phyloP scores from a whole-genome alignment of 495 filamentous ascomycete genomes.

The Ramalina peruviana region DNA sequence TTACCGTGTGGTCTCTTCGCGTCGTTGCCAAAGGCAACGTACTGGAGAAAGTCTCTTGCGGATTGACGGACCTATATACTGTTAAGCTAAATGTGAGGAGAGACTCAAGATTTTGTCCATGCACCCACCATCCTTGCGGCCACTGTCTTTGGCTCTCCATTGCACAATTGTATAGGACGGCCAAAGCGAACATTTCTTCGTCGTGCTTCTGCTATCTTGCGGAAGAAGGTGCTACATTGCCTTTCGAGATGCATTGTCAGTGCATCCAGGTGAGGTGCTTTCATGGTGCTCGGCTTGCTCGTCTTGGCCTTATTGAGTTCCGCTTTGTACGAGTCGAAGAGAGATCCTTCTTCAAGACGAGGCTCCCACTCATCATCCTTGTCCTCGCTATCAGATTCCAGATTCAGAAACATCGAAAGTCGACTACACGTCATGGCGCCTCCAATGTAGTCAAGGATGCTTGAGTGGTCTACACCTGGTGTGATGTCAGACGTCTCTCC shows the following conservation, averaged over 20 bases:
- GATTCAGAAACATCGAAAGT: constrained; percentile 28
- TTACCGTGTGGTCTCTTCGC: constrained; percentile 9
- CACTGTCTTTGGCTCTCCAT: constrained; percentile 12
- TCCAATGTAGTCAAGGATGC: constrained; percentile 36
- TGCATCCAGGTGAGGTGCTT: constrained; percentile 38
- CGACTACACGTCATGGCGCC: constrained; percentile 35
- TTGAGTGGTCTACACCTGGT: constrained; percentile 31
- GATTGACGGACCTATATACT: not conserved
- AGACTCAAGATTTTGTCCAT: constrained; percentile 9
- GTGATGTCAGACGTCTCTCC: constrained; percentile 34
- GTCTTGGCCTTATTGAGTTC: constrained; percentile 19
- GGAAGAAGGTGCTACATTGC: constrained; percentile 42
- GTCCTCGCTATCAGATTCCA: not conserved
- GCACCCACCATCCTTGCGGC: constrained; percentile 26
- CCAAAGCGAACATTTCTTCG: constrained; percentile 41
- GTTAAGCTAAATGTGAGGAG: not conserved
- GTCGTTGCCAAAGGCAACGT: constrained; percentile 20
- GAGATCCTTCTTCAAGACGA: constrained; percentile 30
- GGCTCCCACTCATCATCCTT: constrained; percentile 6
- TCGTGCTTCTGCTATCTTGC: constrained; percentile 43
- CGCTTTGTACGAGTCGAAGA: constrained; percentile 34
- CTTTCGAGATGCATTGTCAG: constrained; percentile 34
- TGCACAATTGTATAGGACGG: constrained; percentile 29
- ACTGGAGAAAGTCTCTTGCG: constrained; percentile 14
- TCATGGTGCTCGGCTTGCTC: constrained; percentile 17